Percentiles rank a stretch among this genome's conserved stretches.
These are phyloP conservation scores for Chalaropsis ovoidea DNA, from an alignment of 2,329 filamentous ascomycete genomes.

Conservation along the genomic window DNA sequence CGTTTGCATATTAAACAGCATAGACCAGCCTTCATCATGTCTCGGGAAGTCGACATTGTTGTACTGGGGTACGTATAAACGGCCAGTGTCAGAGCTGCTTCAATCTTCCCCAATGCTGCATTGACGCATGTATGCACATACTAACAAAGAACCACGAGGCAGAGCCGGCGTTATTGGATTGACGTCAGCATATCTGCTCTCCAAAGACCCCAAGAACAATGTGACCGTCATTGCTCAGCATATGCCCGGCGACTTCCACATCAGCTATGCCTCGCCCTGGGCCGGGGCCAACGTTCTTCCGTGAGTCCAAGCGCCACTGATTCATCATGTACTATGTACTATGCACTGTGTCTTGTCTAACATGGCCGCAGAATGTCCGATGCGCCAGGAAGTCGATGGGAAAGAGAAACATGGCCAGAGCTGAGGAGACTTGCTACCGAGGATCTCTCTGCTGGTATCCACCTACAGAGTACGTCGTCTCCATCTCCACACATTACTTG, in stretches of 20 bases:
- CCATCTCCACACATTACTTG: background rate
- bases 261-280: constrained; percentile 84
- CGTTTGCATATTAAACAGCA: background rate
- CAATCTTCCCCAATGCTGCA: background rate
- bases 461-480: constrained; percentile 54
- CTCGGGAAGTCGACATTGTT: constrained; percentile 22
- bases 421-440: constrained; percentile 51
- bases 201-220: constrained; percentile 37
- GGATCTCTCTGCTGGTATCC: constrained; percentile 67
- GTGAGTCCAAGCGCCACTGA: constrained; percentile 37
- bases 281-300: constrained; percentile 73
- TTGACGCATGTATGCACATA: background rate
- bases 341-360: background rate
- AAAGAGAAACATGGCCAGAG: constrained; percentile 54
- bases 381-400: constrained; percentile 43
- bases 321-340: too few relatives aligned
- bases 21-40: constrained; percentile 13
- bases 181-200: constrained; percentile 42
- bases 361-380: constrained; percentile 37
- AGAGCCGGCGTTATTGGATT: constrained; percentile 44
- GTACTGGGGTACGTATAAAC: constrained; percentile 21
- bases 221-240: constrained; percentile 73
- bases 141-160: constrained; percentile 15
- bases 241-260: constrained; percentile 87
- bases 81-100: background rate